These are phyloP conservation scores for Apiotrichum veenhuisii DNA, from an alignment of 1,284 basidiomycete genomes.

Conservation along the genomic window DNA sequence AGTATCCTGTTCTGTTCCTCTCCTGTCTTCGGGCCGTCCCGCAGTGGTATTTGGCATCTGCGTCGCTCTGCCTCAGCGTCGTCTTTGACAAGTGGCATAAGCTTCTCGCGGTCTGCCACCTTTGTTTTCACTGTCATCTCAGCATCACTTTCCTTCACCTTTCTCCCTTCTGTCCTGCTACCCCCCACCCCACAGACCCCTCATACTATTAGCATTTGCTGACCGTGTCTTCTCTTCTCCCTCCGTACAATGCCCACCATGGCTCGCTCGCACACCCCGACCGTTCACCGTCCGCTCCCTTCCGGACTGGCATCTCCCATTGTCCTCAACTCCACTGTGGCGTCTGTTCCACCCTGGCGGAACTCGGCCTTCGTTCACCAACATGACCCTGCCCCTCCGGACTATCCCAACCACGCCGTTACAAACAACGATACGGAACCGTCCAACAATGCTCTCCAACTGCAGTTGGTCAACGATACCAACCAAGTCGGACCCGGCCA, in stretches of 20 bases:
- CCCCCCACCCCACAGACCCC: neutral
- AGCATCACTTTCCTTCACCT: no score
- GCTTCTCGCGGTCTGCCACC: no score
- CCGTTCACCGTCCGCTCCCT: slow-evolving; percentile 1
- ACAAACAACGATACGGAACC: neutral
- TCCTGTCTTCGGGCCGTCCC: no score
- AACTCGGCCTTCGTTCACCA: neutral
- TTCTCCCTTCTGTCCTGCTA: neutral
- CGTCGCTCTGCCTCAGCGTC: no score
- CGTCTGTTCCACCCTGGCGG: neutral
- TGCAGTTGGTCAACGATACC: slow-evolving; percentile 46
- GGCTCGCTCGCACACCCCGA: slow-evolving; percentile 4
- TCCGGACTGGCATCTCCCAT: neutral
- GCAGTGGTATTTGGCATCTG: no score
- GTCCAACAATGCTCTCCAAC: slow-evolving; percentile 3
- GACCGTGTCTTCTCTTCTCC: neutral
- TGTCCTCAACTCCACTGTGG: neutral
- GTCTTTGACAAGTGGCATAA: no score
- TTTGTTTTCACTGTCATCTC: no score
- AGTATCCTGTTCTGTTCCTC: neutral
- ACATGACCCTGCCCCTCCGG: neutral
- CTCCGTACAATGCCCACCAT: slow-evolving; percentile 3
- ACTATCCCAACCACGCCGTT: neutral
- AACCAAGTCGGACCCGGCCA: slow-evolving; percentile 40
- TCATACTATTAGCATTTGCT: neutral